Evolutionary conservation across 129 eudicot genomes (phyloP).

Genomic region (Gnaphalium uliginosum): DNA sequence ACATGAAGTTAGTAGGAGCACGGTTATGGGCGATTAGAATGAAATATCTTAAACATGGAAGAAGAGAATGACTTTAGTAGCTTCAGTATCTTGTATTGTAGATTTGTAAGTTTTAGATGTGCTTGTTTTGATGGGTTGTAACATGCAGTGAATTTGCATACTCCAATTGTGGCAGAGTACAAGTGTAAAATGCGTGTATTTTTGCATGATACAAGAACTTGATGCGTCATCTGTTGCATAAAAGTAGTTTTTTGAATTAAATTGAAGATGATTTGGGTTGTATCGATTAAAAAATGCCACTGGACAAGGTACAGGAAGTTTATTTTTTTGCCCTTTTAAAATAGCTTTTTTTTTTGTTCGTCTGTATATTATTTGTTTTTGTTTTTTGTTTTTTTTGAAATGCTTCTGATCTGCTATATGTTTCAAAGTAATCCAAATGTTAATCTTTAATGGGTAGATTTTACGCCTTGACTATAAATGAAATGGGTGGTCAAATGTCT

Average conservation of each 20-base stretch:
- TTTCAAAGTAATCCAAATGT: too few relatives aligned
- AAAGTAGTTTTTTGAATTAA: background rate
- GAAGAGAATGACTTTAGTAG: constrained; percentile 27
- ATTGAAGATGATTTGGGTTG: constrained; percentile 21
- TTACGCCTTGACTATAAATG: too few relatives aligned
- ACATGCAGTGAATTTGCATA: constrained; percentile 19
- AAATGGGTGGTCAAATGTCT: too few relatives aligned
- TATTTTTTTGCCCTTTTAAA: background rate
- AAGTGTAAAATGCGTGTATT: constrained; percentile 33
- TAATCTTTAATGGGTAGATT: too few relatives aligned
- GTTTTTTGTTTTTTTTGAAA: too few relatives aligned
- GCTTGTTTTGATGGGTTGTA: constrained; percentile 25
- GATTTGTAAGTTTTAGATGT: constrained; percentile 21
- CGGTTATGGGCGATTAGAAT: constrained; percentile 77
- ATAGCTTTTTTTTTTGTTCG: background rate
- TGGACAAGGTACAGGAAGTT: background rate
- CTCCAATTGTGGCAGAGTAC: constrained; percentile 21
- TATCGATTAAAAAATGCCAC: constrained; percentile 12
- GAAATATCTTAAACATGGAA: constrained; percentile 54
- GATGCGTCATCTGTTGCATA: constrained; percentile 5
- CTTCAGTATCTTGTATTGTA: constrained; percentile 21
- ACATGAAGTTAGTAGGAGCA: constrained; percentile 84
- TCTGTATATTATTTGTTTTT: too few relatives aligned
- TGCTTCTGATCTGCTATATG: too few relatives aligned
- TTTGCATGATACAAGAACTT: constrained; percentile 23